A percentile compares a stretch with the other conserved stretches of the same genome.
Evolutionary conservation across 331 rosid species (phyloP).

Genomic region (Quercus lobata): DNA sequence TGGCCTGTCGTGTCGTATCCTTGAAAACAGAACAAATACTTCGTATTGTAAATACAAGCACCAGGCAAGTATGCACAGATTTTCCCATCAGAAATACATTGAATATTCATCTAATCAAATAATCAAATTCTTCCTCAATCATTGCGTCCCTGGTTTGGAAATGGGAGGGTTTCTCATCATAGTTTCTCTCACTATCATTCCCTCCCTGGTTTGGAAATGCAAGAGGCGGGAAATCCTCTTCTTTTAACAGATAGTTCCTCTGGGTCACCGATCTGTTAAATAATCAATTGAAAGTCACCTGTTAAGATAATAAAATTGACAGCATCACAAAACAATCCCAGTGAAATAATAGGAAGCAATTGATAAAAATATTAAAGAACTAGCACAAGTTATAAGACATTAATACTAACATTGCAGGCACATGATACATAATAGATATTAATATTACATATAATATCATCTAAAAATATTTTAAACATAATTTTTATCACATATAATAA

Average conservation of each 20-base stretch:
- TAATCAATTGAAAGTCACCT: conserved; percentile 53
- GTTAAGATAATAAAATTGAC: conserved; percentile 27
- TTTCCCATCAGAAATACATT: conserved; percentile 11
- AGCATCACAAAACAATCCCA: conserved; percentile 30
- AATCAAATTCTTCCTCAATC: conserved; percentile 3
- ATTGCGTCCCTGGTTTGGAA: not conserved
- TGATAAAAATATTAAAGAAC: not conserved
- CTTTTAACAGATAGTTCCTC: conserved; percentile 34
- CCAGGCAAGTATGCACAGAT: conserved; percentile 14
- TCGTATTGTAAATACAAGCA: conserved; percentile 25
- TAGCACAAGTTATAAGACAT: not conserved
- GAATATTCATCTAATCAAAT: conserved; percentile 2
- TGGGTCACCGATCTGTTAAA: conserved; percentile 35
- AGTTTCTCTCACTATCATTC: conserved; percentile 31
- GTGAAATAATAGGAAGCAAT: not conserved
- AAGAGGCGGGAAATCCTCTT: conserved; percentile 30
- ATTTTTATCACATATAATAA: no score
- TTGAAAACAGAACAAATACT: conserved; percentile 12
- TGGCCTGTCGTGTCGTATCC: conserved; percentile 1
- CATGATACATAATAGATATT: no score
- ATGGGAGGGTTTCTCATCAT: conserved; percentile 3
- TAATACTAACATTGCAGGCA: not conserved
- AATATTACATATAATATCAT: no score
- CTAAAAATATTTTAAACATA: no score
- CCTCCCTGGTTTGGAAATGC: conserved; percentile 19